Base-by-base conservation (phyloP, 768 basidiomycete genomes). In the Boletus speciosus region DNA sequence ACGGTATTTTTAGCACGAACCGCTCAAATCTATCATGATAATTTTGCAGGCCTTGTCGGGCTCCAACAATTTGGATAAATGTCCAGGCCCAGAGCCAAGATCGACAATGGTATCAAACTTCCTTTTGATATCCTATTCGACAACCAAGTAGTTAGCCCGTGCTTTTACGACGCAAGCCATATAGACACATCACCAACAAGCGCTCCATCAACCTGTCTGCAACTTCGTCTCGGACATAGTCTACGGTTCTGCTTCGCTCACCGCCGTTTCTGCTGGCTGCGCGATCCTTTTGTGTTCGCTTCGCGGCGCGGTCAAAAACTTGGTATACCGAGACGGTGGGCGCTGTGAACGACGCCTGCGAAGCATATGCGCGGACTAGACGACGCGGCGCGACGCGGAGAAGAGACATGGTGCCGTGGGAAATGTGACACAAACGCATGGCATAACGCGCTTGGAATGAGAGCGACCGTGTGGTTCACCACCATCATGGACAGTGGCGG, bases 191-290 rank as follows among this genome's bases (percentile, higher is more conserved):
- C 65, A 93, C 96, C 76, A 90, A 71, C 58, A 99, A 81, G 51
- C 96, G 79, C 66, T 98, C 96, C 72, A 93, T 82, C 81, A 98
- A 81, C 55, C 88, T 78, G 58, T 93, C 90, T 21, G 95, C 93
- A 9, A 95, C 84, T 67, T 96, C 96, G 52, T 92, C 82, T 39
- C 92, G 81, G 29, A 99, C 75, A 71, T 98, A 98, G 76, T 99
- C 96, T 6, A 94, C 93, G 0, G 84, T 82, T 62, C 83, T 78
- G 62, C 90, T 93, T 31, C 77, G 74, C 23, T 72, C 69, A 19
- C 87, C 85, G 43, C 73, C 77, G 51, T 85, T 76, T 54, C 77
- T 73, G 48, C 69, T 60, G 5, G 83, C 89, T 0, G 92, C 86
- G 12, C 83, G 74, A 66, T 98, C 86, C 61, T 81, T 85, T 71